phyloP scores from a whole-genome alignment of 805 yeast genomes.

The Hanseniaspora meyeri region DNA sequence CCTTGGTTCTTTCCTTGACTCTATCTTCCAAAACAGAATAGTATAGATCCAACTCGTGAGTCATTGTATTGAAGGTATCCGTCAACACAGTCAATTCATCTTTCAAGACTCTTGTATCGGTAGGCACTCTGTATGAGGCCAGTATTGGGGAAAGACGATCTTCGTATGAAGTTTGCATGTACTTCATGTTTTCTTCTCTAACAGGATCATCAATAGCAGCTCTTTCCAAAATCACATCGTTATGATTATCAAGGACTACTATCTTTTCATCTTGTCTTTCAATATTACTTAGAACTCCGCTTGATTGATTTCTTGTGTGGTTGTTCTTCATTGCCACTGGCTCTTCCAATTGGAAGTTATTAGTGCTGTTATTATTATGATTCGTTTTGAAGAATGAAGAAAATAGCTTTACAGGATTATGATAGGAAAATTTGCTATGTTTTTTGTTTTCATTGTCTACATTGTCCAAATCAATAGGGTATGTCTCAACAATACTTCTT shows the following conservation, averaged over 20 bases:
- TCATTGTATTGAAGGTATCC: conserved; percentile 83
- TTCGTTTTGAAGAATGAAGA: background rate
- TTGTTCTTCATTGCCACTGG: background rate
- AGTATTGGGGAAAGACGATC: conserved; percentile 27
- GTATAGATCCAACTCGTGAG: conserved; percentile 73
- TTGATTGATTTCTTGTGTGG: background rate
- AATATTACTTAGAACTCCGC: background rate
- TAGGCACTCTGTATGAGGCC: conserved; percentile 34
- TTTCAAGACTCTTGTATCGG: conserved; percentile 40
- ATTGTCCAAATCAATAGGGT: background rate
- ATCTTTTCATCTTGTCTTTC: background rate
- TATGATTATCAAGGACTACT: background rate
- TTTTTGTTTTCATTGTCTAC: background rate
- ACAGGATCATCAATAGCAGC: background rate
- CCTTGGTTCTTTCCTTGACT: conserved; percentile 73
- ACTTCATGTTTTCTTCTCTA: conserved; percentile 15
- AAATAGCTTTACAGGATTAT: background rate
- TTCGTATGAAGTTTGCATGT: conserved; percentile 17
- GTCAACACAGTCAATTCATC: conserved; percentile 85
- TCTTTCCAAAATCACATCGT: conserved; percentile 1
- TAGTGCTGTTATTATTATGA: background rate
- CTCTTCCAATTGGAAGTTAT: background rate
- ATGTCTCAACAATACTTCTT: background rate
- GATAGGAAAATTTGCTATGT: background rate
- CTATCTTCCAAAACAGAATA: conserved; percentile 78